A percentile compares a stretch with the other conserved stretches of the same genome.
Evolutionary conservation across 257 asterid genomes (phyloP).

Genomic region (Lycium ferocissimum): DNA sequence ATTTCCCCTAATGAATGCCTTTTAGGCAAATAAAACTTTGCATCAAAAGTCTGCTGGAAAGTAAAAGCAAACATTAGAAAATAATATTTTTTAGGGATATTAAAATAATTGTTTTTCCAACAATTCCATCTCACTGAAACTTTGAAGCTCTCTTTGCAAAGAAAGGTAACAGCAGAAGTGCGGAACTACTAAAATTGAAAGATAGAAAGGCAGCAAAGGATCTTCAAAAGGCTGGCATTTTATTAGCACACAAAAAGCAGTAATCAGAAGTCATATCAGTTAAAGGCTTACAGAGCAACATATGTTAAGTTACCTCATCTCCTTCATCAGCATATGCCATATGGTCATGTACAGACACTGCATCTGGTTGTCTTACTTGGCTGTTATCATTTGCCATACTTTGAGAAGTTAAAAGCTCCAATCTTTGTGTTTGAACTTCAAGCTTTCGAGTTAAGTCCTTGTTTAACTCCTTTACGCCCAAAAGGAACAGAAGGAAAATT

Average conservation of each 20-base stretch:
- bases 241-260: neutral
- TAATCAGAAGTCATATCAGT: neutral
- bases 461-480: constrained; percentile 70
- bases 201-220: constrained; percentile 2
- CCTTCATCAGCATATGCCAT: constrained; percentile 91
- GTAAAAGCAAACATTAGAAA: too few species aligned
- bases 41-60: too few species aligned
- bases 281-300: neutral
- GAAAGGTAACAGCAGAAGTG: constrained; percentile 11
- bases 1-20: too few species aligned
- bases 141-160: constrained; percentile 6
- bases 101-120: too few species aligned
- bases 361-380: constrained; percentile 59
- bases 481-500: constrained; percentile 32
- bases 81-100: too few species aligned
- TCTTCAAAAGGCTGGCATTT: neutral
- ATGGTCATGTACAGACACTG: constrained; percentile 49
- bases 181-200: neutral
- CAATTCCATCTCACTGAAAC: neutral
- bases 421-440: constrained; percentile 93
- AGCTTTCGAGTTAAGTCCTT: constrained; percentile 84
- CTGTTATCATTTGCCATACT: constrained; percentile 69
- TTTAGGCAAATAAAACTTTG: too few species aligned
- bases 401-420: constrained; percentile 90
- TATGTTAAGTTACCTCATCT: constrained; percentile 71